phyloP scores from a whole-genome alignment of 345 rosid genomes.

The Populus euphratica region DNA sequence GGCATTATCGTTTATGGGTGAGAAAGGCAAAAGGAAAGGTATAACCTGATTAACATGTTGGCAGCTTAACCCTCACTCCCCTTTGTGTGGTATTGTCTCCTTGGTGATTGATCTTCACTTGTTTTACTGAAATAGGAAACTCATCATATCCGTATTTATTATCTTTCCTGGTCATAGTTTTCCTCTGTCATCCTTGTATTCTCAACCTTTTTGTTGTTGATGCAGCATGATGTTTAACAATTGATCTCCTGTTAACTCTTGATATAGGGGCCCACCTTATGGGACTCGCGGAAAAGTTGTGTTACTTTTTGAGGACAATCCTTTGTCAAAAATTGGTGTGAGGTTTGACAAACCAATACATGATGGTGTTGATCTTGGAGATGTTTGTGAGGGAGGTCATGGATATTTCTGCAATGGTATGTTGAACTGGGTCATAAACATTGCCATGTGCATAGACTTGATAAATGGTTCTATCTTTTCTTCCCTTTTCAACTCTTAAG shows the following conservation, averaged over 20 bases:
- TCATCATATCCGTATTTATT: not conserved
- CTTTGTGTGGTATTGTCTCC: not conserved
- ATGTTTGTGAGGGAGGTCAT: constrained; percentile 56
- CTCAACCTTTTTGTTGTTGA: not conserved
- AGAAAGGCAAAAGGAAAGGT: not conserved
- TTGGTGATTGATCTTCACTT: not conserved
- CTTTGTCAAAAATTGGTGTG: constrained; percentile 76
- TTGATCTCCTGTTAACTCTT: constrained; percentile 5
- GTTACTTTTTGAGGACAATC: constrained; percentile 65
- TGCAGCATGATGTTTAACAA: not conserved
- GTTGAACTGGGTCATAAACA: constrained; percentile 3
- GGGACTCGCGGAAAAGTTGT: constrained; percentile 68
- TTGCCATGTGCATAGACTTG: not conserved
- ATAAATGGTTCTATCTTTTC: not conserved
- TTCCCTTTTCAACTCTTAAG: constrained; percentile 14
- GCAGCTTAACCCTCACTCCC: not conserved
- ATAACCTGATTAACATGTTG: not conserved
- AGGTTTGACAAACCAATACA: constrained; percentile 71
- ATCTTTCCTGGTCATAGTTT: not conserved
- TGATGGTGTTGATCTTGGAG: constrained; percentile 89
- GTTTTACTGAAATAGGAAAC: not conserved
- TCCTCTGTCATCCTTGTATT: not conserved
- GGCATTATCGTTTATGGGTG: not conserved
- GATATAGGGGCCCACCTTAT: constrained; percentile 57
- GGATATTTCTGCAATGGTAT: constrained; percentile 89